Evolutionary conservation across 768 basidiomycete species (phyloP).

Genomic region (Glaciozyma antarctica): DNA sequence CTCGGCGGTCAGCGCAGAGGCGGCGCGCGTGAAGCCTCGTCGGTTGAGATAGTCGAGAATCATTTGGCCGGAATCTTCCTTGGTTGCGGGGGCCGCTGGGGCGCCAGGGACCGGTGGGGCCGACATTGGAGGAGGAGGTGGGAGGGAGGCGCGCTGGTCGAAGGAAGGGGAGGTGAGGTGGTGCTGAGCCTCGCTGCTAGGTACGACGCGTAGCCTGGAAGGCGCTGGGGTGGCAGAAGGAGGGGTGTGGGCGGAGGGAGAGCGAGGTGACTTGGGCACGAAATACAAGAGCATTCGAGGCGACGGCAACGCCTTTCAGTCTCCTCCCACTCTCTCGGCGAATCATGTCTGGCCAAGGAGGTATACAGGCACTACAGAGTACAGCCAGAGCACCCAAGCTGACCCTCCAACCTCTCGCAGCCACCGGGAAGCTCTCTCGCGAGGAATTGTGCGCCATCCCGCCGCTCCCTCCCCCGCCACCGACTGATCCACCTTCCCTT

Average conservation of each 20-base stretch:
- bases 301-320: not conserved
- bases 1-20: slow-evolving; percentile 25
- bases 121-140: slow-evolving; percentile 7
- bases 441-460: slow-evolving; percentile 25
- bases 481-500: not conserved
- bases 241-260: too few species aligned
- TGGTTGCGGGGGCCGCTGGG: not conserved
- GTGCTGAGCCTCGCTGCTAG: not conserved
- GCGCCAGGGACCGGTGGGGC: not conserved
- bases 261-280: not conserved
- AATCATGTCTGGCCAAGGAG: not conserved
- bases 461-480: not conserved
- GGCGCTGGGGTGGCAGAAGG: too few species aligned
- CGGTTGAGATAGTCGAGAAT: slow-evolving; percentile 31
- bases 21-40: slow-evolving; percentile 26
- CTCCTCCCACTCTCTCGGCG: not conserved
- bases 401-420: not conserved
- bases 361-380: not conserved
- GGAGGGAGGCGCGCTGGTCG: not conserved
- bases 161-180: not conserved
- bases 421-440: slow-evolving; percentile 21
- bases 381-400: not conserved
- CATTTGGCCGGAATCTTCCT: slow-evolving; percentile 11
- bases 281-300: not conserved
- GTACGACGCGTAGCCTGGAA: not conserved